A percentile compares a stretch with the other conserved stretches of the same genome.
phyloP scores from a whole-genome alignment of 2,329 filamentous ascomycete genomes.

The Botrytis fragariae region DNA sequence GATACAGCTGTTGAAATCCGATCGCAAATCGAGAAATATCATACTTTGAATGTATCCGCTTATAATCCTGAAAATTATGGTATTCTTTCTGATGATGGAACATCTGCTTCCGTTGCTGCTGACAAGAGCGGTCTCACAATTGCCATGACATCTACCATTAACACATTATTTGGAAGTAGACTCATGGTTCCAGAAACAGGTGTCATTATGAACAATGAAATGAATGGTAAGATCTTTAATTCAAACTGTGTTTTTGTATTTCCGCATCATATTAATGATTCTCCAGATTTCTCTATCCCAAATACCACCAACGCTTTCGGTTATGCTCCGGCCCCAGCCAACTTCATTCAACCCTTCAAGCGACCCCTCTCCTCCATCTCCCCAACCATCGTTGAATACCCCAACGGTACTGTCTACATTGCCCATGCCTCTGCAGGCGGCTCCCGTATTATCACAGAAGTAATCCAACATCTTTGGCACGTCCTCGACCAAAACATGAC shows the following conservation, averaged over 20 bases:
- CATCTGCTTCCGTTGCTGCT: slow-evolving; percentile 51
- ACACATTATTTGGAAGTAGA: slow-evolving; percentile 62
- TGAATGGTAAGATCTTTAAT: slow-evolving; percentile 52
- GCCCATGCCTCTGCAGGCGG: slow-evolving; percentile 63
- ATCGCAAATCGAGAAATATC: slow-evolving; percentile 54
- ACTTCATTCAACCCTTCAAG: slow-evolving; percentile 64
- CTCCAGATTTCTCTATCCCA: slow-evolving; percentile 63
- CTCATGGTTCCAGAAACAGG: slow-evolving; percentile 64
- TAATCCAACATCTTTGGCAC: slow-evolving; percentile 63
- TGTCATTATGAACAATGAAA: slow-evolving; percentile 66
- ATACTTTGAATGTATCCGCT: slow-evolving; percentile 56
- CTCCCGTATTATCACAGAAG: slow-evolving; percentile 63
- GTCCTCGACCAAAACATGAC: slow-evolving; percentile 57
- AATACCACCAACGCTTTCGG: slow-evolving; percentile 63
- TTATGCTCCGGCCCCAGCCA: slow-evolving; percentile 60
- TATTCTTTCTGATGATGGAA: slow-evolving; percentile 50
- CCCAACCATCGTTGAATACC: slow-evolving; percentile 60
- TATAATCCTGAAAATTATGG: slow-evolving; percentile 63
- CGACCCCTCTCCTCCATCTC: slow-evolving; percentile 63
- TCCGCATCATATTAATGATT: background rate
- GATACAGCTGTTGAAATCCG: slow-evolving; percentile 53
- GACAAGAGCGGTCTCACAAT: slow-evolving; percentile 61
- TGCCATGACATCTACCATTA: slow-evolving; percentile 64
- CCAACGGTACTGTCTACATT: slow-evolving; percentile 57
- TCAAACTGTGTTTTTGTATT: slow-evolving; percentile 30